phyloP scores from a whole-genome alignment of 345 rosid species.

The Euphorbia tirucalli region DNA sequence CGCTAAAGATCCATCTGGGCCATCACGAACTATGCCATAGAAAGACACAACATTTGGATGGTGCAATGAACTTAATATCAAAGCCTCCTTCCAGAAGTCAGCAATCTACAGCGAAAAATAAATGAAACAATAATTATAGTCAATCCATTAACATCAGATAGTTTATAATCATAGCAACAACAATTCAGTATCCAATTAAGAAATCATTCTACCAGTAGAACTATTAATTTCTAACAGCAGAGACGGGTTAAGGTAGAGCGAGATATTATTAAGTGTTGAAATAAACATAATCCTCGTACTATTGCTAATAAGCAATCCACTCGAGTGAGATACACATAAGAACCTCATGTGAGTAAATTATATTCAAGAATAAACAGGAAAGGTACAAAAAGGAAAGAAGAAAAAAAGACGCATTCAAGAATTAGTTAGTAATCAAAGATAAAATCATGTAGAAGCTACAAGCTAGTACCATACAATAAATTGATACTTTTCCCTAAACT shows the following conservation, averaged over 20 bases:
- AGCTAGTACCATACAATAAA: neutral
- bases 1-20: conserved; percentile 94
- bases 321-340: neutral
- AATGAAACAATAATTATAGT: conserved; percentile 15
- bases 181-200: neutral
- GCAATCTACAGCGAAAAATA: conserved; percentile 61
- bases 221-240: neutral
- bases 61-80: conserved; percentile 88
- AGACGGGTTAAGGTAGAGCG: neutral
- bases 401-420: neutral
- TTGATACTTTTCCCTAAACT: neutral
- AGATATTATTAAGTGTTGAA: neutral
- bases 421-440: neutral
- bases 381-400: neutral
- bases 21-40: conserved; percentile 99
- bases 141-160: conserved; percentile 11
- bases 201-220: neutral
- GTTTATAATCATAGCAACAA: conserved; percentile 4
- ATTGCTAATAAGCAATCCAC: neutral
- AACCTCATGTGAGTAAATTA: neutral
- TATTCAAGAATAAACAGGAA: neutral
- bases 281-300: neutral
- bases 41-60: conserved; percentile 98
- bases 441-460: neutral
- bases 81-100: conserved; percentile 98